Evolutionary conservation across 257 asterid genomes (phyloP), one percentile per base, ranked within the genome.

Genomic region (Apocynum venetum): DNA sequence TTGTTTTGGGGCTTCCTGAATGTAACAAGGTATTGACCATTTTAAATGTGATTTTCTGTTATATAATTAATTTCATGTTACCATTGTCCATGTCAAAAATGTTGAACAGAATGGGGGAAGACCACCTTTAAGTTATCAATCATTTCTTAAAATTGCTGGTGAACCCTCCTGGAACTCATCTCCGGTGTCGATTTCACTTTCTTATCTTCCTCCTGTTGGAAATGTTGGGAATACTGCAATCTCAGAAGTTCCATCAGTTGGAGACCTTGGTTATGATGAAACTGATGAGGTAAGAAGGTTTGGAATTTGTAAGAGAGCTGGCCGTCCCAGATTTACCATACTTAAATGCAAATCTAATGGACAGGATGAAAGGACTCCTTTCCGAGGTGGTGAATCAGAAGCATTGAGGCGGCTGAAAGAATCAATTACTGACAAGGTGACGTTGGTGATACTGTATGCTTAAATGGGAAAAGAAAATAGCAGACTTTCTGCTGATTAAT

Each of bases 331-430:
- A 64, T 52, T 67, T 52, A 78, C 47, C 56, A 8, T 74, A 19
- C 59, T 73, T 38, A 76, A 75, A 83, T 57, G 19, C 64, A 56
- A 65, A 76, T 49, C 44, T 72, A 13, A 69, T 75, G 77, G 67
- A 78, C 87, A 95, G 99, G 97, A 84, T 44, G 92, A 86, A 38
- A 77, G 80, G 82, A 86, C 94, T 71, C 98, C 94, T 64, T 93
- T 93, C 86, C 87, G 53, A 88, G 99, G 99, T 59, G 98, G 99
- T 78, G 99, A 93, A 88, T 85, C 97, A 44, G 99, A 95, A 88
- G 99, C 97, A 76, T 82, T 95, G 70, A 86, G 82, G 87, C 91
- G 98, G 78, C 74, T 93, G 87, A 84, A 83, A 71, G 97, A 86
- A 82, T 89, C 97, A 19, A 84, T 95, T 36, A 84, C 89, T 14